Evolutionary conservation across 345 rosid species (phyloP), one percentile per base, ranked within the genome.

Genomic region (Heritiera littoralis): DNA sequence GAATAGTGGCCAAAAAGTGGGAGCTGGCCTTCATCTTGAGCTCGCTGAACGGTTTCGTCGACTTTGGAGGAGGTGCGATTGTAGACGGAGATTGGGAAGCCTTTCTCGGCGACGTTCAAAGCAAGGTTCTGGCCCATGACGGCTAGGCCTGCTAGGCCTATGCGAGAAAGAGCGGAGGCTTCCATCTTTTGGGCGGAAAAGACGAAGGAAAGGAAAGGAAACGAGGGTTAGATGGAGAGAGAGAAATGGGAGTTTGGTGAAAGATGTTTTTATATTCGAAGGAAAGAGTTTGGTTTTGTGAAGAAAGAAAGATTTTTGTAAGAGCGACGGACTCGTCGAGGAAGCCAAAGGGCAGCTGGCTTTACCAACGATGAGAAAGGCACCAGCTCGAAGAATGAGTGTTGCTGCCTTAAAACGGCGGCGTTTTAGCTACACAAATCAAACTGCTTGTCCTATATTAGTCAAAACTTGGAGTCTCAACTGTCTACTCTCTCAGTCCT

Each of bases 91-190:
- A 94, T 92, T 0, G 96, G 96, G 83, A 94, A 94, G 61, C 97
- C 96, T 84, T 92, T 94, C 77, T 91, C 96, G 81, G 97, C 96
- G 77, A 94, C 83, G 89, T 94, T 94, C 5, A 94, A 87, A 76
- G 98, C 98, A 45, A 95, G 88, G 85, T 95, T 95, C 38, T 93
- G 98, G 43, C 98, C 98, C 98, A 95, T 95, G 12, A 95, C 98
- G 84, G 98, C 98, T 28, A 95, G 93, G 7, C 98, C 97, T 10
- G 94, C 98, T 8, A 71, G 90, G 66, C 98, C 98, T 12, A 95
- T 90, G 43, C 97, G 97, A 56, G 98, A 92, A 5, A 92, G 85
- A 41, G 86, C 85, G 2, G 88, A 81, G 54, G 93, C 89, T 32
- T 91, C 97, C 97, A 93, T 91, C 5, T 90, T 79, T 52, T 67